Base-by-base conservation (phyloP, 1,284 basidiomycete species). In the Papiliotrema nemorosa region DNA sequence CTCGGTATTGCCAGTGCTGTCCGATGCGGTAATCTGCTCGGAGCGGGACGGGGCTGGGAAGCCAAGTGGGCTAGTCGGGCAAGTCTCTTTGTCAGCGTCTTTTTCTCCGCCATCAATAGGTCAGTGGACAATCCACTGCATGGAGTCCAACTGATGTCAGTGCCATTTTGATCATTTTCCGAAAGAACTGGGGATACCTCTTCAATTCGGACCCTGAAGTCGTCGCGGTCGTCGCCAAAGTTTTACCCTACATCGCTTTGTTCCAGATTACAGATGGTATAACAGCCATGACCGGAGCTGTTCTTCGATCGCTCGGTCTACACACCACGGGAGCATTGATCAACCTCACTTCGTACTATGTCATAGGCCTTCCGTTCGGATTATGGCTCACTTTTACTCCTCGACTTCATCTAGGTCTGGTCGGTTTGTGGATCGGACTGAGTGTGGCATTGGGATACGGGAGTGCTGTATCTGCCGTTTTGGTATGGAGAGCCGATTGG, bases 181-280 rank as follows among this genome's bases (percentile, higher is more conserved):
- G 87, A 5, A 71, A 82, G 31, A 76, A 77, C 3, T 91, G 88
- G 87, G 90, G 81, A 3, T 84, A 85, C 64, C 71, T 93, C 22
- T 96, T 94, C 78, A 94, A 91, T 63, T 77, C 84, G 49, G 90
- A 94, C 72, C 79, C 82, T 6, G 79, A 85, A 81, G 74, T 76
- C 39, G 70, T 75, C 27, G 50, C 58, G 3, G 75, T 88, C 14
- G 87, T 90, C 21, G 82, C 87, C 3, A 72, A 78, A 0, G 84
- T 91, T 50, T 72, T 93, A 37, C 87, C 90, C 0, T 73, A 74
- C 44, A 77, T 79, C 3, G 84, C 87, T 9, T 78, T 90, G 31
- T 88, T 90, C 79, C 45, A 70, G 62, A 57, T 74, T 33, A 63
- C 70, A 49, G 90, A 93, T 60, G 85, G 84, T 12, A 78, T 84